Evolutionary conservation across 116 monocot species (phyloP).

Genomic region (Phalaenopsis hybrid): DNA sequence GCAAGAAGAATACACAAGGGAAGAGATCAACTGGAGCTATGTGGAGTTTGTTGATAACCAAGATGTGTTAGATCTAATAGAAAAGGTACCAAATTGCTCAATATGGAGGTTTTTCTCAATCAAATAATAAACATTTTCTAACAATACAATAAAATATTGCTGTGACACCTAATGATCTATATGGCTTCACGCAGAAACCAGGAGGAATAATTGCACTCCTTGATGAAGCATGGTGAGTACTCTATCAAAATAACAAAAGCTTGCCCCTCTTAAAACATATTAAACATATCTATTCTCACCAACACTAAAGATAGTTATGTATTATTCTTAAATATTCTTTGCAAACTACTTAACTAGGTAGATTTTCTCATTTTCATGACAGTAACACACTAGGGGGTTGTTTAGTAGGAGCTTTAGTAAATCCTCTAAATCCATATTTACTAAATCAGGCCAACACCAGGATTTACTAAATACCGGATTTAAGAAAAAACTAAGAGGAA

Average conservation of each 20-base stretch:
- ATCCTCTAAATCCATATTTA: too few relatives aligned
- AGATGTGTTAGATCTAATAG: constrained; percentile 98
- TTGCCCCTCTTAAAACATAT: neutral
- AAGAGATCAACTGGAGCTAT: constrained; percentile 97
- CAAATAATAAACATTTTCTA: neutral
- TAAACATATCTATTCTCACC: neutral
- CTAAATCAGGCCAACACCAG: too few relatives aligned
- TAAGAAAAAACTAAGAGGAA: too few relatives aligned
- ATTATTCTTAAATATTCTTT: neutral
- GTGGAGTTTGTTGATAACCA: constrained; percentile 99
- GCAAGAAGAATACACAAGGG: constrained; percentile 96
- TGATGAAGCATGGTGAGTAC: constrained; percentile 90
- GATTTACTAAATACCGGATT: too few relatives aligned
- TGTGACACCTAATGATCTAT: constrained; percentile 11
- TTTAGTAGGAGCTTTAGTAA: too few relatives aligned
- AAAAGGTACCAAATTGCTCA: constrained; percentile 49
- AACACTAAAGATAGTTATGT: neutral
- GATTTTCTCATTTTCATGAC: too few relatives aligned
- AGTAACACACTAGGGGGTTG: too few relatives aligned
- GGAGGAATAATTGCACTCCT: constrained; percentile 99
- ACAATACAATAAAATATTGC: neutral
- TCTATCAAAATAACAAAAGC: neutral
- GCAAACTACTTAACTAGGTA: neutral
- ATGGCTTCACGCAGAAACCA: constrained; percentile 61
- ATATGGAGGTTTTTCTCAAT: neutral